Base-by-base conservation (phyloP, 2,329 filamentous ascomycete species). In the Rhynchosporium graminicola region DNA sequence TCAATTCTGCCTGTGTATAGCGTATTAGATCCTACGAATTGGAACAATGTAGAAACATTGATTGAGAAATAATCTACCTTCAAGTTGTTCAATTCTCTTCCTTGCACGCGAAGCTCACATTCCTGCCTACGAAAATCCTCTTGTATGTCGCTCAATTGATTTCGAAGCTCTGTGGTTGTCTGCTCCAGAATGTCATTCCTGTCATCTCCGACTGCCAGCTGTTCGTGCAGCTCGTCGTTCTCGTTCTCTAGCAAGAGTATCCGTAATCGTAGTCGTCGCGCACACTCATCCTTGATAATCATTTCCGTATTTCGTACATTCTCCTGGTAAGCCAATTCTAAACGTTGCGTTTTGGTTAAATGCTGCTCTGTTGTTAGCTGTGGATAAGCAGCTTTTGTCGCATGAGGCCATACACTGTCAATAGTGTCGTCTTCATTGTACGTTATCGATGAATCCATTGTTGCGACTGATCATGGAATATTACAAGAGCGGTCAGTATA, bases 231-330 rank as follows among this genome's bases (percentile, higher is more conserved):
- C 9, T 84, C 81, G 54, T 87, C 83, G 66, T 88, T 91, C 66
- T 96, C 89, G 67, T 93, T 86, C 65, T 87, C 82, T n/a, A 90
- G 79, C n/a, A 92, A 76, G 59, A 93, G 77, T 60, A 87, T 81
- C 65, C 87, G 84, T 64, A 94, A 81, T 68, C 86, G 86, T 58
- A 92, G 76, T 67, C 87, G 83, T 54, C 93, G 87, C 45, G 85
- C 80, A 63, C 88, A 85, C 74, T 98, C 93, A 67, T 92, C 86
- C 70, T 90, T 90, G 68, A 85, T 78, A 60, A 96, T 80, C 10
- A 88, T 79, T 59, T 90, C 83, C 42, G 89, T 83, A 60, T 87
- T 80, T 68, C 88, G 86, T 60, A 84, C 76, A 67, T 82, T 83
- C 63, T 83, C 81, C 68, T 89, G 85, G 74, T 93, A 91, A 69